phyloP scores from a whole-genome alignment of 2,329 filamentous ascomycete species.

The Aspergillus sp. region DNA sequence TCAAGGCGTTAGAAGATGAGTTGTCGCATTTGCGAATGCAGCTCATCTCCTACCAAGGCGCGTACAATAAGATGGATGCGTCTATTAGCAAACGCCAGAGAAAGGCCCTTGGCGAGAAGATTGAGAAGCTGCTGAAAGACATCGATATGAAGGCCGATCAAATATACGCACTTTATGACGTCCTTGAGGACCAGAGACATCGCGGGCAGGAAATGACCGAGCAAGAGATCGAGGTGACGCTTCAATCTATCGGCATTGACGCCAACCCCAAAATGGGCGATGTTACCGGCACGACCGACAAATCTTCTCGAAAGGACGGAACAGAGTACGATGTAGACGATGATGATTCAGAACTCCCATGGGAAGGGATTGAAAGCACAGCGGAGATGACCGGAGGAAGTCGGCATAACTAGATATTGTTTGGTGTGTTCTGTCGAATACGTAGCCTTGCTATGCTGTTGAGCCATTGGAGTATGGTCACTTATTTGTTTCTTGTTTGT shows the following conservation, averaged over 20 bases:
- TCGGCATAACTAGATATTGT: constrained; percentile 16
- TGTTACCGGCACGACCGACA: constrained; percentile 30
- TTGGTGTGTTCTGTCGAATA: background rate
- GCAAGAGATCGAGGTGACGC: constrained; percentile 64
- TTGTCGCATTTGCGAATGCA: constrained; percentile 72
- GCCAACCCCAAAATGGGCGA: constrained; percentile 17
- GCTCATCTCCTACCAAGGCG: constrained; percentile 60
- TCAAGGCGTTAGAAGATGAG: constrained; percentile 80
- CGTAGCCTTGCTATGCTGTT: background rate
- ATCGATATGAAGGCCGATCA: constrained; percentile 75
- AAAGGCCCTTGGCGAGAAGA: constrained; percentile 59
- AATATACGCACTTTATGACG: constrained; percentile 80
- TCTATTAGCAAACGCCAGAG: constrained; percentile 65
- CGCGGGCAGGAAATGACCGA: constrained; percentile 63
- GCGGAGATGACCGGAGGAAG: constrained; percentile 34
- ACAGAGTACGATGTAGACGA: constrained; percentile 29
- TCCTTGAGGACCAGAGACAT: constrained; percentile 74
- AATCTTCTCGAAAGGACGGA: constrained; percentile 23
- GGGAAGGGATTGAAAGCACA: constrained; percentile 46
- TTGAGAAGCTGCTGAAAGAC: constrained; percentile 61
- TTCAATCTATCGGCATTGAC: constrained; percentile 48
- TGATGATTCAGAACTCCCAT: constrained; percentile 41
- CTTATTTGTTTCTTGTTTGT: background rate
- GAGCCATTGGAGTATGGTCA: background rate
- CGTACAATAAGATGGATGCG: constrained; percentile 67